Evolutionary conservation across 768 basidiomycete species (phyloP), one percentile per base, ranked within the genome.

Genomic region (Astraeus odoratus): DNA sequence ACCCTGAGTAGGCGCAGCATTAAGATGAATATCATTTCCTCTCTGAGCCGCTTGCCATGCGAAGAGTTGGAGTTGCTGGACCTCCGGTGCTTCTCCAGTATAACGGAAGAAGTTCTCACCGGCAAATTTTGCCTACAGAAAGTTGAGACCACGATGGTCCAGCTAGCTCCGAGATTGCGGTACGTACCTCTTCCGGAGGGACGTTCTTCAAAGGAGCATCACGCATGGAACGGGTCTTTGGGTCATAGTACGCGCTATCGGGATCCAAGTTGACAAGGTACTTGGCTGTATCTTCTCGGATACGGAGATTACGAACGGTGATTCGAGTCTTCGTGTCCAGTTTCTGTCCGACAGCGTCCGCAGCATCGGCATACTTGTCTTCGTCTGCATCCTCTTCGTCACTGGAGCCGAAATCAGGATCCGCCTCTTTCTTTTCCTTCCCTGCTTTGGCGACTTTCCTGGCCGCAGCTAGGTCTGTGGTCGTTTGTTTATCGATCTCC

Each of bases 161-260:
- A 26, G 23, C 49, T 29, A 44, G 31, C 26, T n/a, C n/a, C n/a
- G 46, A 23, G 3, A 19, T 19, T 40, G 40, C 10, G 19, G 5
- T 29, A 68, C 86, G 41, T 60, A 94, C 93, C 57, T 98, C 95
- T 65, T 95, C 92, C n/a, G 88, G 68, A 5, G 81, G 72, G 20
- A 88, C 70, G 53, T 80, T 77, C 61, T 78, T 80, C 12, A 82
- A 49, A 0, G 95, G 96, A 33, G 95, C 94, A 58, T 99, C 96
- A 67, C 96, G 86, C 96, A 99, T 99, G 6, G 95, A 97, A 58
- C 96, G 84, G 10, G 96, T 98, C 71, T 99, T 99, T 38, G 96
- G 96, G 60, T 99, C 96, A 61, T 99, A 99, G 70, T 98, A 97
- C 8, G 96, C 96, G 56, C 88, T 92, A 0, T 90, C 84, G 1